These are phyloP conservation scores for Backusella circina DNA, from an alignment of 192 early-diverging fungal species.

Conservation along the genomic window DNA sequence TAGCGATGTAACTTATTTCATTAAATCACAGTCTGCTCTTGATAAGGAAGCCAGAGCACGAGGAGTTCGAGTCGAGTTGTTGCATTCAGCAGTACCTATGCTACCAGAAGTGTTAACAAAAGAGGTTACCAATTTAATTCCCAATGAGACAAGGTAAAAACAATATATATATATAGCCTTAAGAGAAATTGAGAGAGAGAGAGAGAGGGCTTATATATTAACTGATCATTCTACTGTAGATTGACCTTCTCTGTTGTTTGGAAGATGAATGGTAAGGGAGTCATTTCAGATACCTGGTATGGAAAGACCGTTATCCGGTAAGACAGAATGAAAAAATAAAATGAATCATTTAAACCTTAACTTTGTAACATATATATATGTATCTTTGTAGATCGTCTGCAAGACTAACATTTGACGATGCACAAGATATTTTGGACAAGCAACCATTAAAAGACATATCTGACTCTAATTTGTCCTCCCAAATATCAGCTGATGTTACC, in stretches of 20 bases:
- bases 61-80: conserved; percentile 91
- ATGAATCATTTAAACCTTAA: neutral
- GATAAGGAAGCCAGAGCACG: conserved; percentile 89
- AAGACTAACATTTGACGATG: conserved; percentile 71
- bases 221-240: conserved; percentile 9
- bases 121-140: conserved; percentile 89
- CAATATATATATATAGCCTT: neutral
- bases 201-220: neutral
- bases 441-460: neutral
- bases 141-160: conserved; percentile 65
- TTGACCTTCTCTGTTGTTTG: conserved; percentile 93
- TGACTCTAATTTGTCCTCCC: neutral
- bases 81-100: conserved; percentile 99
- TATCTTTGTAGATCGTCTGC: conserved; percentile 68
- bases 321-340: neutral
- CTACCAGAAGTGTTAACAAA: conserved; percentile 87
- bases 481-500: neutral
- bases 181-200: neutral
- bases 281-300: conserved; percentile 71
- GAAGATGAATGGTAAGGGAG: conserved; percentile 86
- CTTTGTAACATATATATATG: conserved; percentile 38
- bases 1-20: conserved; percentile 96
- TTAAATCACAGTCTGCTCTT: conserved; percentile 86
- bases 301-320: conserved; percentile 86
- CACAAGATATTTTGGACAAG: conserved; percentile 15